phyloP scores from a whole-genome alignment of 352 stramenopile species.

The Globisporangium nodosum region DNA sequence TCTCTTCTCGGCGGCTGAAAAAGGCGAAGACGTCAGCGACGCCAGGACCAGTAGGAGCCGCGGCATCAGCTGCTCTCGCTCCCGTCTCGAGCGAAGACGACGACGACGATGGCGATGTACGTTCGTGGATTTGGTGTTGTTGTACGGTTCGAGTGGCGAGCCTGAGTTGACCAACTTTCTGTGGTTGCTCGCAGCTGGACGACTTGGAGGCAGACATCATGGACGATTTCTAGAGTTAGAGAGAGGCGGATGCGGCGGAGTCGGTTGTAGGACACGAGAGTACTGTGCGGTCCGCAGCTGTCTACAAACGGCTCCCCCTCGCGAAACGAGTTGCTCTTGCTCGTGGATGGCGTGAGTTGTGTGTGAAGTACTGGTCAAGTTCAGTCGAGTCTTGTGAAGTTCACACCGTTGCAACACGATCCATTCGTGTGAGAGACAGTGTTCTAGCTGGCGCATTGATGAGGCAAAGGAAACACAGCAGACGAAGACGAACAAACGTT shows the following conservation, averaged over 20 bases:
- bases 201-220: conserved; percentile 77
- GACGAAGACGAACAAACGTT: too few relatives aligned
- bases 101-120: conserved; percentile 31
- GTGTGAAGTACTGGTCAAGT: too few relatives aligned
- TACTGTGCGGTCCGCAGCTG: too few relatives aligned
- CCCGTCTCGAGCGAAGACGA: conserved; percentile 16
- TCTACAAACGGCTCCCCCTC: too few relatives aligned
- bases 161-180: background rate
- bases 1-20: conserved; percentile 45
- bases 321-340: too few relatives aligned
- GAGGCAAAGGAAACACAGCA: too few relatives aligned
- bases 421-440: too few relatives aligned
- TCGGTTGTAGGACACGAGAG: background rate
- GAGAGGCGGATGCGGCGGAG: background rate
- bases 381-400: too few relatives aligned
- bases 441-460: too few relatives aligned
- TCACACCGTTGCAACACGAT: too few relatives aligned
- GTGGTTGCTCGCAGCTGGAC: conserved; percentile 36
- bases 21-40: conserved; percentile 10
- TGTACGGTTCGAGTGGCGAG: background rate
- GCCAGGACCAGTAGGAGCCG: conserved; percentile 3
- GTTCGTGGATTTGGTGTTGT: conserved; percentile 2
- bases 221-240: conserved; percentile 35
- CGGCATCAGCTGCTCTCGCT: background rate
- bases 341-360: too few relatives aligned